These are phyloP conservation scores for Sapria himalayana DNA, from an alignment of 345 rosid genomes.

Conservation along the genomic window DNA sequence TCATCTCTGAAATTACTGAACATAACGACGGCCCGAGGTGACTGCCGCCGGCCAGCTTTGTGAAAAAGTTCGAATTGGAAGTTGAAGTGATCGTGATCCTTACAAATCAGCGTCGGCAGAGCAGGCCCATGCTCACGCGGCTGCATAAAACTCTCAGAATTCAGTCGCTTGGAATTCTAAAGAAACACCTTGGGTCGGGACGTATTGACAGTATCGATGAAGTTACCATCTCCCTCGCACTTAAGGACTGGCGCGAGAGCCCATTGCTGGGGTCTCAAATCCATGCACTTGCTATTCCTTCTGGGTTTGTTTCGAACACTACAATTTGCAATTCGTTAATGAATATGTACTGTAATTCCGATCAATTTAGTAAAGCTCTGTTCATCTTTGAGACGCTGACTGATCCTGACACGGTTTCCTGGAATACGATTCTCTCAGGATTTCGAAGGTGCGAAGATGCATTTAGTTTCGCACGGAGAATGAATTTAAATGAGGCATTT, in stretches of 20 bases:
- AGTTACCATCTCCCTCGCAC: constrained; percentile 35
- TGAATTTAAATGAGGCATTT: constrained; percentile 26
- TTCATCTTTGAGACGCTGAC: constrained; percentile 39
- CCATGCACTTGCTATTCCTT: constrained; percentile 44
- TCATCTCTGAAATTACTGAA: too few relatives aligned
- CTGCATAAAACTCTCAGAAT: constrained; percentile 15
- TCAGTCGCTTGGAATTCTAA: constrained; percentile 23
- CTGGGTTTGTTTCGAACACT: constrained; percentile 32
- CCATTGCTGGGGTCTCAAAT: constrained; percentile 33
- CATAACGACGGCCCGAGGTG: too few relatives aligned
- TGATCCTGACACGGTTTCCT: constrained; percentile 60
- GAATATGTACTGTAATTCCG: constrained; percentile 48
- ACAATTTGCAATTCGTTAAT: constrained; percentile 50
- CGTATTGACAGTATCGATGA: constrained; percentile 15
- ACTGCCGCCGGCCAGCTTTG: too few relatives aligned
- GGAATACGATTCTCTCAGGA: constrained; percentile 82
- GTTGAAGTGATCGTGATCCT: too few relatives aligned
- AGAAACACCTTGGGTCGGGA: constrained; percentile 18
- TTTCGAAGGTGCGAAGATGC: constrained; percentile 29
- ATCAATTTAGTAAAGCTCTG: constrained; percentile 25
- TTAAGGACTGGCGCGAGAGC: constrained; percentile 47
- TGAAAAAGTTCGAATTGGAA: too few relatives aligned
- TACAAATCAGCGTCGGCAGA: too few relatives aligned
- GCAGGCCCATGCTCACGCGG: constrained; percentile 20
- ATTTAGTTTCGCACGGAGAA: constrained; percentile 26